Base-by-base conservation (phyloP, 495 filamentous ascomycete species). In the Recurvomyces mirabilis region DNA sequence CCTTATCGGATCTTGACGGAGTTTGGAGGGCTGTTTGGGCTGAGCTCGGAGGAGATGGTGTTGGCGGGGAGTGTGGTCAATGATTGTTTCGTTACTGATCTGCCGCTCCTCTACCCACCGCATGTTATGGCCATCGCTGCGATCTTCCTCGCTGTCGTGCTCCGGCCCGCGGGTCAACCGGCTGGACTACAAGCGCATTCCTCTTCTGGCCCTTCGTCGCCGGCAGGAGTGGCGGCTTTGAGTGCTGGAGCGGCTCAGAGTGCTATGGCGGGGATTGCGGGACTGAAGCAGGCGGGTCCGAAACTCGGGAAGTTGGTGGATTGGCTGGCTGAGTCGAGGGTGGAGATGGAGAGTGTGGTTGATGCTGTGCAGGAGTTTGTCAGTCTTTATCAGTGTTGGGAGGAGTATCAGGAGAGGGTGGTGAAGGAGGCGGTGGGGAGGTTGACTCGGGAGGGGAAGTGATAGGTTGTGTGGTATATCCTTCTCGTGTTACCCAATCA, bases 331-430 rank as follows among this genome's bases (percentile, higher is more conserved):
- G 88, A 95, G 57, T 93, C 86, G 55, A 83, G 81, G 51, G 75
- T 96, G 24, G 89, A 96, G 59, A 84, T 96, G 58, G 84, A 84
- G 62, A 85, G 79, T 17, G 79, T 94, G 57, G 81, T 94, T 33
- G 89, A 96, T 56, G 89, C 82, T 62, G 87, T 84, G 0, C 91
- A 98, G 64, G 93, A 96, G 66, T 73, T 96, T 39, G 86, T 98
- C 31, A 93, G 87, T 3, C 73, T 98, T 48, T 98, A 96, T 63
- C 87, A 94, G 61, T 73, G 85, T 24, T 86, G 87, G 70, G 91
- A 98, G 59, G 71, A 77, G 54, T 94, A 89, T 55, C 84, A 78
- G 50, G 88, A 96, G 55, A 89, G 91, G 63, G 65, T 66, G 14
- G 82, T 77, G 54, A 83, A 79, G 59, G 81, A 84, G 46, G 70